Evolutionary conservation across 345 rosid genomes (phyloP), one percentile per base, ranked within the genome.

Genomic region (Aegle marmelos): DNA sequence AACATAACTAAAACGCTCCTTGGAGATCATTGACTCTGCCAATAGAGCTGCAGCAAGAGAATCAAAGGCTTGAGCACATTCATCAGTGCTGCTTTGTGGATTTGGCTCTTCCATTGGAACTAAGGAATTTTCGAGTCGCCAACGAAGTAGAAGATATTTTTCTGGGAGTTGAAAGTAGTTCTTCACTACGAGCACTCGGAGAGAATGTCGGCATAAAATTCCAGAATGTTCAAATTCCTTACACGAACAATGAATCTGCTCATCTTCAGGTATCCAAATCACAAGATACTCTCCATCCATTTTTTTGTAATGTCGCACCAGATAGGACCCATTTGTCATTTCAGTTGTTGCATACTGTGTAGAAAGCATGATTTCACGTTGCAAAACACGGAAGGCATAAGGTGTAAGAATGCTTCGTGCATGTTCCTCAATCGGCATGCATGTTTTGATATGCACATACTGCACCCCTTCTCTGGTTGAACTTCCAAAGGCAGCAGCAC

Each of bases 211-310:
- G 81, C 99, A 93, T 65, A 95, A 68, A 73, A 91, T 85, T 82
- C 97, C 97, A 0, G 97, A 87, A 72, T 87, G 93, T 80, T 93
- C 96, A 72, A 95, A 93, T 82, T 91, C 98, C 90, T 95, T 95
- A 80, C 98, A 95, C 0, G 99, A 93, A 82, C 99, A 95, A 65
- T 84, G 93, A 66, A 95, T 85, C 76, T 91, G 93, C 78, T 93
- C 98, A 37, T 89, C 94, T 75, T 88, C 92, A 6, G 89, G 87
- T 63, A 88, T 87, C 94, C 97, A 92, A 60, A 88, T 79, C 63
- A 92, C 94, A 74, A 89, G 81, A 79, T 83, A 87, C 69, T 93
- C 98, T 16, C 89, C 87, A 54, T 95, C 98, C 91, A 95, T 84
- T 88, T 93, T 93, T 87, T 95, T 90, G 74, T 76, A 91, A 78